Base-by-base conservation (phyloP, 495 filamentous ascomycete species). In the Trichodelitschia bisporula region DNA sequence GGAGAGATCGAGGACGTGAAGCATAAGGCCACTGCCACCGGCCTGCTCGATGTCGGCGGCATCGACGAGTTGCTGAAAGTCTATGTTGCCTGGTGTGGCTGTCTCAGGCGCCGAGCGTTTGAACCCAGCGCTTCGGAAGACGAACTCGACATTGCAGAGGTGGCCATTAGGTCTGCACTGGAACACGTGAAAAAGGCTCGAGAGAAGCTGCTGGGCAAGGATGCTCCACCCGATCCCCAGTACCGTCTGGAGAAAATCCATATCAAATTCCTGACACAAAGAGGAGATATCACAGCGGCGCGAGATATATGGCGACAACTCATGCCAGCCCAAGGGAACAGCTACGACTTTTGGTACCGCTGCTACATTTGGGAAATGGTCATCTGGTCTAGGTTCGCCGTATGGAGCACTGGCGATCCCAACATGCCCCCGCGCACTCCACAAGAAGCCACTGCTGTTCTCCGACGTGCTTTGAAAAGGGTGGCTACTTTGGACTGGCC, bases 311-410 rank as follows among this genome's bases (percentile, higher is more conserved):
- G 77, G 69, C 67, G 68, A 37, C 59, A 62, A 8, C 58, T 97
- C 21, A 60, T 72, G 2, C 43, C 59, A 14, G 58, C 66, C 10
- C 68, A 75, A 20, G 70, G 68, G 13, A 60, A 75, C 37, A 79
- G 70, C 41, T 77, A 77, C 40, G 77, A 90, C 40, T 93, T 93
- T 42, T 97, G 86, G 86, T 62, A 80, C 18, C 64, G 69, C 21
- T 92, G 76, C 46, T 92, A 90, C 47, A 50, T 68, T 24, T 97
- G 79, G 78, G 86, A 91, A 48, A 68, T 93, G 58, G 61, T 72
- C 29, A 54, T 60, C 3, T 73, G 69, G 69, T 55, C 56, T 37
- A 66, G 60, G 36, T n/a, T n/a, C n/a, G n/a, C n/a, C n/a, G n/a
- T n/a, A n/a, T n/a, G n/a, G n/a, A 21, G 36, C 15, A 36, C 38